A percentile compares a stretch with the other conserved stretches of the same genome.
These are phyloP conservation scores for Phyllosticta paracitricarpa DNA, from an alignment of 2,329 filamentous ascomycete species.

Conservation along the genomic window DNA sequence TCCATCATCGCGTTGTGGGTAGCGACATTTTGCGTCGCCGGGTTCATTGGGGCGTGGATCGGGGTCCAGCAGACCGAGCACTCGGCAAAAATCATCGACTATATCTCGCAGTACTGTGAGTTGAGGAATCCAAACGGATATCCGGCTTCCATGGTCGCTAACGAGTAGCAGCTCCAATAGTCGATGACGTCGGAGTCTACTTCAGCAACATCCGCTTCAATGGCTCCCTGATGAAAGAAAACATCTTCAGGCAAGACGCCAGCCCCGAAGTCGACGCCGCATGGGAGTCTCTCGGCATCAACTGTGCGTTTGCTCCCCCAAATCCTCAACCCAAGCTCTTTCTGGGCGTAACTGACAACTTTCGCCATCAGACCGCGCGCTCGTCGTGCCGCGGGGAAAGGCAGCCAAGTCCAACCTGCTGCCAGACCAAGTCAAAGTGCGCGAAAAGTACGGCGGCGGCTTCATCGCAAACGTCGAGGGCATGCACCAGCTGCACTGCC, in stretches of 20 bases:
- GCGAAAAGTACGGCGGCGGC: slow-evolving; percentile 46
- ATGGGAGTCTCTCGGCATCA: slow-evolving; percentile 43
- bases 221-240: slow-evolving; percentile 46
- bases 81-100: slow-evolving; percentile 19
- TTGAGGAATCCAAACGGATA: background rate
- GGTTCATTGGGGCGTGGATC: slow-evolving; percentile 17
- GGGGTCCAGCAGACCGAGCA: slow-evolving; percentile 10
- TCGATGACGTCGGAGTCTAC: slow-evolving; percentile 31
- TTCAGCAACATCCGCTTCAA: slow-evolving; percentile 42
- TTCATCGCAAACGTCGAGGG: slow-evolving; percentile 50
- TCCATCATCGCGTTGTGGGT: slow-evolving; percentile 13
- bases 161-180: slow-evolving; percentile 19
- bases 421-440: slow-evolving; percentile 45
- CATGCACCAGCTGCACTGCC: slow-evolving; percentile 48
- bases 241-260: slow-evolving; percentile 41
- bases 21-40: slow-evolving; percentile 16
- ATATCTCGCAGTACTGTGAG: slow-evolving; percentile 24
- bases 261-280: slow-evolving; percentile 47
- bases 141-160: background rate
- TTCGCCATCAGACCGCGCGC: slow-evolving; percentile 21
- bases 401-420: slow-evolving; percentile 43
- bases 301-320: slow-evolving; percentile 32
- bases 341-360: background rate
- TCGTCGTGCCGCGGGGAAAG: slow-evolving; percentile 41
- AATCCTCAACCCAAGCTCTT: background rate